Base-by-base conservation (phyloP, 129 eudicot species). In the Helichrysum umbraculigerum region DNA sequence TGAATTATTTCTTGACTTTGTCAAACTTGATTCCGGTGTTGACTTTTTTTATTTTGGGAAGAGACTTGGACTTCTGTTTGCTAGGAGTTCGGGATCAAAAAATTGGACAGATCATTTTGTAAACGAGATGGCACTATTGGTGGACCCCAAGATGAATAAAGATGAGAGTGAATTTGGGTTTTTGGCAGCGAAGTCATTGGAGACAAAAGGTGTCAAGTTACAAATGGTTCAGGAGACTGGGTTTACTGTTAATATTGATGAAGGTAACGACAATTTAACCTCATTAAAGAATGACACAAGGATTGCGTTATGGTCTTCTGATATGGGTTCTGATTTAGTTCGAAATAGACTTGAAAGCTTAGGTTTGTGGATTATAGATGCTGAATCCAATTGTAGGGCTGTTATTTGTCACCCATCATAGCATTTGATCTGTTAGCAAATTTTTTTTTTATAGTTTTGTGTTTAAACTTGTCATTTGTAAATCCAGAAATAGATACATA, bases 301-400 rank as follows among this genome's bases (percentile, higher is more conserved):
- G 65, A 47, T 87, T 34, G 83, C 70, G 3, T 86, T 79, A 74
- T 91, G 98, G 97, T 82, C 87, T 8, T 76, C 86, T 25, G 87
- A 73, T 6, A 58, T 20, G 72, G 86, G 76, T 68, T 64, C 21
- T 20, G 88, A 78, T 67, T 20, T 70, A 39, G 70, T 93, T 77
- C 76, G 76, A 71, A 77, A 68, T 37, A 79, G 78, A 67, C 96
- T 93, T 32, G 77, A 68, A 64, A 69, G 79, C n/a, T 66, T 89
- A 7, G 87, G 90, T 60, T n/a, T 88, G 84, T 93, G 97, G 97
- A 72, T 74, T 59, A 82, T 93, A 44, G 97, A 93, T 71, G 58
- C 74, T 14, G 92, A 93, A 25, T 81, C 74, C 21, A 77, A 89
- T 29, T 93, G 98, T 74, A 85, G 28, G 25, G 90, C 90, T 42